Evolutionary conservation across 2,329 filamentous ascomycete genomes (phyloP), one percentile per base, ranked within the genome.

Genomic region (Exophiala mesophila): DNA sequence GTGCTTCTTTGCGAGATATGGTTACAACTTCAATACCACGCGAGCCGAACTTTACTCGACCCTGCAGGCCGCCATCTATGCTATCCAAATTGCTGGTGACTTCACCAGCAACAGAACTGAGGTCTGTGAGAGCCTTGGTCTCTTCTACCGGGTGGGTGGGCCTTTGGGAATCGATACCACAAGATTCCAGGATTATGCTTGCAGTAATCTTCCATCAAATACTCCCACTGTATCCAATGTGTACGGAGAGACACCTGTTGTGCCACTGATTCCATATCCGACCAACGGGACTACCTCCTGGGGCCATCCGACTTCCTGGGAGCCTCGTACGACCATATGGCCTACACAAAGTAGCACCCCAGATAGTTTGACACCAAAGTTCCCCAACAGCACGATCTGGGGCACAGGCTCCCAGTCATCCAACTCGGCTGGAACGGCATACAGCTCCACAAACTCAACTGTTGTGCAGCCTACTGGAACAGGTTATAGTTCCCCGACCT

Each of bases 11-110:
- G 39, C 45, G 20, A 18, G 31, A 2, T 37, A 51, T 29, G 48
- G 48, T 28, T 51, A 51, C 31, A 35, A 36, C 33, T 51, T 51
- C 39, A 44, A 44, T 18, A 48, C 41, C 45, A 48, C 36, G 12
- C 45, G 45, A 15, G 39, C 42, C 18, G 23, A 43, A 13, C 16
- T 51, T 18, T 43, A 45, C 17, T 41, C 48, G 13, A 44, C 35
- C 26, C 42, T 51, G 10, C 39, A 48, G 19, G 45, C 41, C 41
- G 48, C 48, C 10, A 36, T 50, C 9, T 52, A 44, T 31, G 49
- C 46, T 28, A 30, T 54, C 10, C 33, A 50, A 18, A 36, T 47
- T 18, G 41, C 45, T 28, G 34, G 40, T 17, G 49, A 35, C 20
- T 46, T 49, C 36, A 47, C 39, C 18, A 42, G 34, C 13, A 48